Evolutionary conservation across 164 flowering plant species (phyloP), one percentile per base, ranked within the genome.

Genomic region (Taxillus chinensis): DNA sequence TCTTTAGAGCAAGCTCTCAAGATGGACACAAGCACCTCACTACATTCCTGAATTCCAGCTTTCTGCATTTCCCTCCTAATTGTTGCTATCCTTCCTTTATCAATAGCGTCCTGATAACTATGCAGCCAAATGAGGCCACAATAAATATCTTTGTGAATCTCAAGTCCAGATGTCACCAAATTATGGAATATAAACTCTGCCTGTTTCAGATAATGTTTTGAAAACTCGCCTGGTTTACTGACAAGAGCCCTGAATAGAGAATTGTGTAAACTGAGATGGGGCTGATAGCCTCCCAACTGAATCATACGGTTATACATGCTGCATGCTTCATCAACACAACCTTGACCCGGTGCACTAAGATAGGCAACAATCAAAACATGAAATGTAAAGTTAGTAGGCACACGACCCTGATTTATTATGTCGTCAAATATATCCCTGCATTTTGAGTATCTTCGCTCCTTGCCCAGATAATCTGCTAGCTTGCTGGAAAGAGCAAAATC

Each of bases 151-250:
- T 82, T 81, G 42, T 82, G 92, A 63, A 91, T 70, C 68, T 89
- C 86, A n/a, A 87, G 77, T 57, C 83, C 86, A 65, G 71, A 71
- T 5, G 91, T 79, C 48, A 73, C 81, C 72, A 95, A 50, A 71
- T 91, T 84, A 68, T 91, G 91, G 68, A 68, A 91, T 69, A 95
- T 79, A 69, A 86, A 95, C 73, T 95, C 97, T 39, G 95, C 97
- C 71, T 89, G 99, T 62, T 83, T 82, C 51, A 93, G 83, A 74
- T 80, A 77, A 55, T 73, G 65, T 62, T 87, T 95, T 15, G 87
- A 77, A 38, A 76, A 63, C 53, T 64, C 76, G 17, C 84, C 90
- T 3, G 87, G 81, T 70, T 83, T 77, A 75, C 86, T 78, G 27
- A 90, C 74, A 61, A 92, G 80, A 62, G 99, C 87, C 79, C 74